Evolutionary conservation across 306 rosid species (phyloP).

Genomic region (Rosa chinensis): DNA sequence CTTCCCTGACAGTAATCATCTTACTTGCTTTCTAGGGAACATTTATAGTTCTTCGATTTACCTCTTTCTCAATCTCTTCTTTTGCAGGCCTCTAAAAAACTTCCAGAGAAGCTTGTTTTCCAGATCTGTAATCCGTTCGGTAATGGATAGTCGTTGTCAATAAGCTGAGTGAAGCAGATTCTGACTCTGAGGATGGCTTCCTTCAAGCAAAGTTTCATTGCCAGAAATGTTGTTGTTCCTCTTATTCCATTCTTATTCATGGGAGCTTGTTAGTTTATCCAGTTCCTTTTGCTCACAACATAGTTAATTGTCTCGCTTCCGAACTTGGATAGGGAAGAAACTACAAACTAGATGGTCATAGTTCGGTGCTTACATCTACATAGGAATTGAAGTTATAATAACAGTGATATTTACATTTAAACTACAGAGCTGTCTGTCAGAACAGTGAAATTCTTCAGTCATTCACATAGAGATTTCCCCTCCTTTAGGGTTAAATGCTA

Average conservation of each 20-base stretch:
- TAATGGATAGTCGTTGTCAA: slow-evolving; percentile 23
- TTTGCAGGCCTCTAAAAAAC: slow-evolving; percentile 72
- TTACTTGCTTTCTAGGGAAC: neutral
- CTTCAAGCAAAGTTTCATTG: neutral
- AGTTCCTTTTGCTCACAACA: neutral
- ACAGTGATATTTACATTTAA: neutral
- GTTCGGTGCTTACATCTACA: neutral
- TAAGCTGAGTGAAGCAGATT: slow-evolving; percentile 18
- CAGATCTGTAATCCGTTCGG: slow-evolving; percentile 49
- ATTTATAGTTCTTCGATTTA: slow-evolving; percentile 12
- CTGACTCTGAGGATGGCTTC: slow-evolving; percentile 15
- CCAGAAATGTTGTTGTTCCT: neutral
- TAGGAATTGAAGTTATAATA: neutral
- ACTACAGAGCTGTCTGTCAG: neutral
- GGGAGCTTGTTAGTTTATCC: neutral
- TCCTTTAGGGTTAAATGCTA: neutral
- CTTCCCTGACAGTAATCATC: neutral
- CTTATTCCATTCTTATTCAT: neutral
- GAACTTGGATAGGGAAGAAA: neutral
- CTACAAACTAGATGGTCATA: neutral
- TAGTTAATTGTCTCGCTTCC: neutral
- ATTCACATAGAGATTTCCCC: neutral
- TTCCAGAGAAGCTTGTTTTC: slow-evolving; percentile 76
- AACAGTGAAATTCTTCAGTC: neutral
- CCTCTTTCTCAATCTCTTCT: slow-evolving; percentile 10